Conservation (phyloP, 805 yeast species). For the Schwanniomyces pseudopolymorphus region DNA sequence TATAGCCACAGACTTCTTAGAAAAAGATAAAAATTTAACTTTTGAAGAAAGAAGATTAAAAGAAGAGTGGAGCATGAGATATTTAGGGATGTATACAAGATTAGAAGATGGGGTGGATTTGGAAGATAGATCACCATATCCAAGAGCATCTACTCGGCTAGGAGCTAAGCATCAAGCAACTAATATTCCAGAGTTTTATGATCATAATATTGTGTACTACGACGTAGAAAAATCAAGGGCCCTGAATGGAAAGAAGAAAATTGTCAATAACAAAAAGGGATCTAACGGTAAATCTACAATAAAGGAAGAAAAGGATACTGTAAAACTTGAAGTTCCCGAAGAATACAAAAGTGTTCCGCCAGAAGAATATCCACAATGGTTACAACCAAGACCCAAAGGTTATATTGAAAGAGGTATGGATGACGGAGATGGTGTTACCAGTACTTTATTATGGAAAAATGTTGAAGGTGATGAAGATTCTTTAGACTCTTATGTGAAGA, state of each 20-base stretch:
- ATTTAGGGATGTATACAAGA: slow-evolving; percentile 71
- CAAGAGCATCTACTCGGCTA: slow-evolving; percentile 73
- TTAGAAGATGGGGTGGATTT: slow-evolving; percentile 76
- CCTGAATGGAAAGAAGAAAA: slow-evolving; percentile 6
- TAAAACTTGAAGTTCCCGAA: slow-evolving; percentile 45
- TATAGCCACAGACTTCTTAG: slow-evolving; percentile 53
- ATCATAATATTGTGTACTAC: slow-evolving; percentile 65
- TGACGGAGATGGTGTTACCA: slow-evolving; percentile 50
- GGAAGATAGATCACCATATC: slow-evolving; percentile 72
- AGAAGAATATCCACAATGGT: slow-evolving; percentile 66
- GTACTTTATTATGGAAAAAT: slow-evolving; percentile 65
- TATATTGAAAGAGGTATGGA: slow-evolving; percentile 83
- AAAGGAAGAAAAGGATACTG: slow-evolving; percentile 15
- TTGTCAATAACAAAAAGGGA: slow-evolving; percentile 11
- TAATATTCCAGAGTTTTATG: slow-evolving; percentile 63
- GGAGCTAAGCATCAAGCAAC: slow-evolving; percentile 75
- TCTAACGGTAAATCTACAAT: slow-evolving; percentile 16
- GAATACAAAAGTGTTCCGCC: slow-evolving; percentile 42
- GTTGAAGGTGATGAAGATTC: slow-evolving; percentile 33
- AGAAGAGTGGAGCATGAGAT: slow-evolving; percentile 84
- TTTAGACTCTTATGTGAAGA: slow-evolving; percentile 54
- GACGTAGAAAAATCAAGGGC: slow-evolving; percentile 33
- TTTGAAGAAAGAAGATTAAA: slow-evolving; percentile 48
- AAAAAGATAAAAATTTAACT: slow-evolving; percentile 41
- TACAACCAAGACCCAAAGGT: slow-evolving; percentile 76